A percentile compares a stretch with the other conserved stretches of the same genome.
Evolutionary conservation across 345 rosid genomes (phyloP).

Genomic region (Salix arbutifolia): DNA sequence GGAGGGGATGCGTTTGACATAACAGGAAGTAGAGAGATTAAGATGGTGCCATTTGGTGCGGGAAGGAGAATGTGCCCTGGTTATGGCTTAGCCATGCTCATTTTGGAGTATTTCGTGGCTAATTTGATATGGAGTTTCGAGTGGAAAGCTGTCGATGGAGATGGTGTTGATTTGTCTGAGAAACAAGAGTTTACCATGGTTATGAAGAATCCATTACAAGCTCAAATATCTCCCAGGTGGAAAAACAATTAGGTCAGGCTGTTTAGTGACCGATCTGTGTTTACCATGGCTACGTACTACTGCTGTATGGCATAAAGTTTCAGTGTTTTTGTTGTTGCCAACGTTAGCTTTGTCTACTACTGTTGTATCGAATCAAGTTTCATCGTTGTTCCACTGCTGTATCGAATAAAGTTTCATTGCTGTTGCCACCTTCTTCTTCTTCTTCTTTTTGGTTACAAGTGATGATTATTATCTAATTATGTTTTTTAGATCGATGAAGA

Average conservation of each 20-base stretch:
- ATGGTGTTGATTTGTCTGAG: conserved; percentile 4
- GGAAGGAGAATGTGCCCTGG: conserved; percentile 23
- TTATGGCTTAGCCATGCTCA: conserved; percentile 6
- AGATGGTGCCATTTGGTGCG: conserved; percentile 17
- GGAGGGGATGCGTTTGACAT: neutral
- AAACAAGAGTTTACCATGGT: neutral
- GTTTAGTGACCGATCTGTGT: too few species aligned
- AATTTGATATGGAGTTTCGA: conserved; percentile 15
- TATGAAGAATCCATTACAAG: conserved; percentile 9
- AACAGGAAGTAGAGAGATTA: conserved; percentile 16
- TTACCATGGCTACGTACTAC: too few species aligned
- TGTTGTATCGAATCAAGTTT: too few species aligned
- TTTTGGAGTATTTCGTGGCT: conserved; percentile 20
- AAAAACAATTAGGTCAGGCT: neutral
- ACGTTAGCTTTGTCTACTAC: too few species aligned
- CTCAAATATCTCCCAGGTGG: neutral
- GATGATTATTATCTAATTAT: too few species aligned
- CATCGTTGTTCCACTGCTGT: too few species aligned
- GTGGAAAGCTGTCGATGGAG: conserved; percentile 13
- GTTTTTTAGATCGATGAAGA: too few species aligned
- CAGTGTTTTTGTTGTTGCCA: too few species aligned
- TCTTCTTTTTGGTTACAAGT: too few species aligned
- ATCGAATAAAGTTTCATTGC: too few species aligned
- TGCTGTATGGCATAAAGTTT: too few species aligned
- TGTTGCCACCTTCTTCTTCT: too few species aligned